Conservation (phyloP, 352 stramenopile genomes). For the Globisporangium paroecandrum region DNA sequence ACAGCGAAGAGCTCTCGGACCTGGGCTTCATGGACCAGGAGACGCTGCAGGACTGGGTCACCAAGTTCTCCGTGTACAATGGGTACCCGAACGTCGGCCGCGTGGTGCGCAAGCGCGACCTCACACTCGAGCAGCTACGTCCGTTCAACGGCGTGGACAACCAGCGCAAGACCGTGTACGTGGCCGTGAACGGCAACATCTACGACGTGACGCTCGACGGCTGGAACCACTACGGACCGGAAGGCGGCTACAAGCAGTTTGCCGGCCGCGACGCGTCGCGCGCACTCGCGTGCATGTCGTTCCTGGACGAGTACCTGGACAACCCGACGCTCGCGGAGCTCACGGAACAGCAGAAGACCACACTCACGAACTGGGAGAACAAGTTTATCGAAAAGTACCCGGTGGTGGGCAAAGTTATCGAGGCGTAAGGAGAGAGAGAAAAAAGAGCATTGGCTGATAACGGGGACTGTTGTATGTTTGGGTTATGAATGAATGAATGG, state of each 20-base stretch:
- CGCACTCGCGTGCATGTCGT: slow-evolving; percentile 96
- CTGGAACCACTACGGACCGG: slow-evolving; percentile 91
- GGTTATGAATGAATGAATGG: background rate
- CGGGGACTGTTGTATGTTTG: background rate
- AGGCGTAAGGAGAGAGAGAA: slow-evolving; percentile 7
- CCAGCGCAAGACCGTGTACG: slow-evolving; percentile 90
- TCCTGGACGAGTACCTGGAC: slow-evolving; percentile 91
- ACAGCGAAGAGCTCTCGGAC: slow-evolving; percentile 76
- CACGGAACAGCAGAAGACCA: slow-evolving; percentile 89
- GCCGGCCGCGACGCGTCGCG: slow-evolving; percentile 93
- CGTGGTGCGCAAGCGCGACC: slow-evolving; percentile 71
- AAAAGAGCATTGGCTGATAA: background rate
- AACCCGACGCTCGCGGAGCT: slow-evolving; percentile 91
- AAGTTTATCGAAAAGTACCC: slow-evolving; percentile 96
- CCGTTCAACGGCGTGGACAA: slow-evolving; percentile 78
- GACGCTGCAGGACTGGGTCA: slow-evolving; percentile 90
- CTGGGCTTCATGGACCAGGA: slow-evolving; percentile 83
- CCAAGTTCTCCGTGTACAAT: slow-evolving; percentile 96
- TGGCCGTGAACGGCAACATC: slow-evolving; percentile 92
- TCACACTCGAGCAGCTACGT: slow-evolving; percentile 86
- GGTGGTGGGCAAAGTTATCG: slow-evolving; percentile 85
- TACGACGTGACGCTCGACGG: slow-evolving; percentile 97
- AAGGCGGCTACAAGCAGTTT: slow-evolving; percentile 94
- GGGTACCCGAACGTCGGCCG: slow-evolving; percentile 94
- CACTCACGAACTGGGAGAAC: slow-evolving; percentile 95